A percentile compares a stretch with the other conserved stretches of the same genome.
phyloP scores from a whole-genome alignment of 306 rosid genomes.

The Dicorynia guianensis region DNA sequence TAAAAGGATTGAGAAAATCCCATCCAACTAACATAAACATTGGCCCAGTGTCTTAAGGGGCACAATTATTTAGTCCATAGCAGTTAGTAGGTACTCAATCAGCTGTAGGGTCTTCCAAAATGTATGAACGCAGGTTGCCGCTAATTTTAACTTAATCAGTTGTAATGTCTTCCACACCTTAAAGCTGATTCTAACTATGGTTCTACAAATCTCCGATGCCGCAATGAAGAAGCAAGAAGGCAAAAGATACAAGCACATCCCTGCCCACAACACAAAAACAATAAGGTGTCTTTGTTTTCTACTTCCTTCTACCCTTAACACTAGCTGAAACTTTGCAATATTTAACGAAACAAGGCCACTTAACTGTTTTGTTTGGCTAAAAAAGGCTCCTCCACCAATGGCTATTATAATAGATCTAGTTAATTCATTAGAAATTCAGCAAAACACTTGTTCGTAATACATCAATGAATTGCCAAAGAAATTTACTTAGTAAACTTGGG shows the following conservation, averaged over 20 bases:
- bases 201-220: background rate
- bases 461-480: slow-evolving; percentile 13
- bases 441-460: slow-evolving; percentile 16
- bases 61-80: background rate
- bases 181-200: background rate
- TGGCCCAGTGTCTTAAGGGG: slow-evolving; percentile 3
- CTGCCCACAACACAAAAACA: background rate
- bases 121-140: background rate
- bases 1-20: background rate
- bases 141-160: slow-evolving; percentile 4
- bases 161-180: background rate
- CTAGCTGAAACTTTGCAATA: slow-evolving; percentile 14
- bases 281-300: background rate
- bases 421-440: too few relatives aligned
- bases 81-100: slow-evolving; percentile 22
- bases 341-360: slow-evolving; percentile 22
- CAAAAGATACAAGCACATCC: slow-evolving; percentile 5
- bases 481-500: slow-evolving; percentile 1
- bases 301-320: background rate
- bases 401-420: slow-evolving; percentile 18
- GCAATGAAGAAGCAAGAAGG: slow-evolving; percentile 21
- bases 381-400: slow-evolving; percentile 7
- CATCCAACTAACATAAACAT: background rate
- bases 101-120: slow-evolving; percentile 19
- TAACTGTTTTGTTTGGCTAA: background rate